Base-by-base conservation (phyloP, 140 eudicot genomes). In the Erigeron philadelphicus region DNA sequence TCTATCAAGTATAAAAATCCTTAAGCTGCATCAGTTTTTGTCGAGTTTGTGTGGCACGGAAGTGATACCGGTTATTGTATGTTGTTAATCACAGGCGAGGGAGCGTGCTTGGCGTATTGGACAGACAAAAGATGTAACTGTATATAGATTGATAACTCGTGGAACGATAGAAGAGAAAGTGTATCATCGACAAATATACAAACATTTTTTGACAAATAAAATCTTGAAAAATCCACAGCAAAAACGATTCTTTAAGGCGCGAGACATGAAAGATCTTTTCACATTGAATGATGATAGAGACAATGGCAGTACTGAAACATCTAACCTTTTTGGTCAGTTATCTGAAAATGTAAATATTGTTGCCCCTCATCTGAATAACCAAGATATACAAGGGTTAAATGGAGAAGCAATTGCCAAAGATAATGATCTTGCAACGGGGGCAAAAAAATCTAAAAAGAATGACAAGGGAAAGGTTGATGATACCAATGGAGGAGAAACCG, bases 91-190 rank as follows among this genome's bases (percentile, higher is more conserved):
- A 70, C 88, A 92, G 96, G 98, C 98, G n/a, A 82, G 98, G 75
- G 98, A 88, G 75, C 98, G 98, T 77, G 98, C 96, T 61, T 92
- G 98, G 98, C 96, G 98, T 68, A 86, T 92, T 80, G 98, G 98
- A 55, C 98, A 92, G 80, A 86, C 55, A 79, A 85, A 84, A 70
- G 98, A 92, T 70, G 98, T 92, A 44, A 88, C 88, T 1, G 67
- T 92, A 19, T 92, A 84, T 68, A 84, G 98, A 75, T 79, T 92
- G 76, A 92, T 92, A n/a, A 92, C 96, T 3, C 96, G 96, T 56
- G 98, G 98, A 63, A 88, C 98, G 31, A 92, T 88, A 43, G 98
- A 92, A 70, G 98, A 92, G 81, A 92, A 92, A 75, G 98, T 88
- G 31, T 92, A 92, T 75, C 98, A 92, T 54, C 82, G 98, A 55